Evolutionary conservation across 352 stramenopile genomes (phyloP).

Genomic region (Globisporangium solare): DNA sequence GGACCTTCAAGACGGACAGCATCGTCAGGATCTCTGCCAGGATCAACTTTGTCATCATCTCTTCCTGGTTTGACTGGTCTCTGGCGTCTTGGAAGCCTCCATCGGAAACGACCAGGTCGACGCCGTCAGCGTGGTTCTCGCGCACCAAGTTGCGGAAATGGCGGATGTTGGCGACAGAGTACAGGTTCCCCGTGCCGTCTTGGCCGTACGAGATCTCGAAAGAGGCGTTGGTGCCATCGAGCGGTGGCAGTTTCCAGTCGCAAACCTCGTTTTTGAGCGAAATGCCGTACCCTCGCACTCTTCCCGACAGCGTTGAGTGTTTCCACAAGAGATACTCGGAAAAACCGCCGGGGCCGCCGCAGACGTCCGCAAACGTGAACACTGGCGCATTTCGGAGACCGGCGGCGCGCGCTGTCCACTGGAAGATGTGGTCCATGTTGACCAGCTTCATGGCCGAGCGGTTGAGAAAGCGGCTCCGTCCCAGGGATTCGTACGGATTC

Average conservation of each 20-base stretch:
- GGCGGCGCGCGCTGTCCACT: slow-evolving; percentile 23
- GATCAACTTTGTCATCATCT: slow-evolving; percentile 56
- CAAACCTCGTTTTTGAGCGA: slow-evolving; percentile 48
- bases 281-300: slow-evolving; percentile 52
- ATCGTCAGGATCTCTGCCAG: slow-evolving; percentile 57
- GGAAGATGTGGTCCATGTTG: slow-evolving; percentile 63
- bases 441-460: slow-evolving; percentile 81
- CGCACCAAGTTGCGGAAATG: slow-evolving; percentile 42
- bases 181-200: slow-evolving; percentile 72
- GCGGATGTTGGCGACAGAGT: slow-evolving; percentile 50
- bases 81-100: slow-evolving; percentile 70
- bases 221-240: not conserved
- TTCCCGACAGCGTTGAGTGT: not conserved
- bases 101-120: slow-evolving; percentile 62
- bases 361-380: slow-evolving; percentile 74
- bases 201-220: slow-evolving; percentile 59
- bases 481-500: slow-evolving; percentile 60
- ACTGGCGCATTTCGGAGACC: not conserved
- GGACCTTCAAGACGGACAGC: slow-evolving; percentile 37
- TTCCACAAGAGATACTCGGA: slow-evolving; percentile 77
- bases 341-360: slow-evolving; percentile 73
- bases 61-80: slow-evolving; percentile 59
- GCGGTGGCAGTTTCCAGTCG: slow-evolving; percentile 36
- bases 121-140: slow-evolving; percentile 23
- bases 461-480: slow-evolving; percentile 64